These are phyloP conservation scores for Melanopsichium pennsylvanicum DNA, from an alignment of 1,284 basidiomycete genomes.

Conservation along the genomic window DNA sequence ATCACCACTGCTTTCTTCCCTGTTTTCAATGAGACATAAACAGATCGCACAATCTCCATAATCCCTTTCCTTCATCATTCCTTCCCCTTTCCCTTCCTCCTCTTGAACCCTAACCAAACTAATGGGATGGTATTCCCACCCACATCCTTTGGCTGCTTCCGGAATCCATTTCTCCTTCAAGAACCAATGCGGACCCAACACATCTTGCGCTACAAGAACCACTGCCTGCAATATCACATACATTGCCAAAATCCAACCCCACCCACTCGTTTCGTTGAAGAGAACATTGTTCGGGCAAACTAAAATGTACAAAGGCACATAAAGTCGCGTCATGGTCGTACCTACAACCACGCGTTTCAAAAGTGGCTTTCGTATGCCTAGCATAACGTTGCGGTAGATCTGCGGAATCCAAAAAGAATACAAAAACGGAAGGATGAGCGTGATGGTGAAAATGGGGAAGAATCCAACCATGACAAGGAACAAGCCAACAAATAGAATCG, in stretches of 20 bases:
- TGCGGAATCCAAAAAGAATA: conserved; percentile 85
- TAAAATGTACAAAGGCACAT: conserved; percentile 79
- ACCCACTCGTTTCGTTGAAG: conserved; percentile 77
- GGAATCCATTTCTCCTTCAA: conserved; percentile 68
- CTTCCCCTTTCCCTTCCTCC: background rate
- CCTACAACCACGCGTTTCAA: conserved; percentile 78
- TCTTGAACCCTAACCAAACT: background rate
- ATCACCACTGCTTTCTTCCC: too few relatives aligned
- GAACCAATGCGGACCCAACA: conserved; percentile 83
- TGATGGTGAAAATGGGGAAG: conserved; percentile 17
- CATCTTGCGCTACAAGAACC: conserved; percentile 77
- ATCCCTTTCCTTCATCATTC: too few relatives aligned
- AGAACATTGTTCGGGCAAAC: conserved; percentile 84
- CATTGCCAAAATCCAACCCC: conserved; percentile 74
- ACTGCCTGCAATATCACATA: conserved; percentile 75
- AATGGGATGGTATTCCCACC: conserved; percentile 34
- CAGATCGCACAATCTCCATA: conserved; percentile 41
- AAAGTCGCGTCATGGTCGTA: conserved; percentile 76
- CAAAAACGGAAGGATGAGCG: conserved; percentile 74
- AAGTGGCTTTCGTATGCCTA: conserved; percentile 77
- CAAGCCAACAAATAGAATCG: conserved; percentile 6
- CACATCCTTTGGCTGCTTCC: background rate
- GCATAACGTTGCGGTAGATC: conserved; percentile 77
- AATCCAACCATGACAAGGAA: conserved; percentile 29
- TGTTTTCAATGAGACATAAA: conserved; percentile 22